Conservation (phyloP, 2,329 filamentous ascomycete species). For the Aspergillus ochraceoroseus region DNA sequence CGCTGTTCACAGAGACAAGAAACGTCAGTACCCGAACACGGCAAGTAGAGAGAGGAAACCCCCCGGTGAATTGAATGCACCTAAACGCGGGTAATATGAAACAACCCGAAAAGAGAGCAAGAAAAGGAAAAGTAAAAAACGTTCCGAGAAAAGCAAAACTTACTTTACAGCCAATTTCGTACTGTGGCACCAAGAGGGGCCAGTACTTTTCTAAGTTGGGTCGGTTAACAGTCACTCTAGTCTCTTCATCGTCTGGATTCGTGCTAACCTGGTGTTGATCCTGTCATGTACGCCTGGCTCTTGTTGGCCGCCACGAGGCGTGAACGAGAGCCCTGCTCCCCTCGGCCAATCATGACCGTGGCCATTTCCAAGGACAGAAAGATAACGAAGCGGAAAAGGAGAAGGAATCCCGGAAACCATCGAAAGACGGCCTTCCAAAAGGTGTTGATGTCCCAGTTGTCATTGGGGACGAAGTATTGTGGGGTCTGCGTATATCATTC, state of each 20-base stretch:
- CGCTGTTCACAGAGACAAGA: conserved; percentile 9
- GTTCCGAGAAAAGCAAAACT: too few species aligned
- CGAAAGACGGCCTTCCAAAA: conserved; percentile 10
- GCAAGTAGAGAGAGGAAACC: too few species aligned
- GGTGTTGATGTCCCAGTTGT: conserved; percentile 8
- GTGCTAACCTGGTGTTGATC: conserved; percentile 8
- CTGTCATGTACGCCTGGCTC: conserved; percentile 9
- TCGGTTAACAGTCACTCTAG: too few species aligned
- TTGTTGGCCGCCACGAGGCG: conserved; percentile 5
- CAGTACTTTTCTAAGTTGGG: conserved; percentile 18
- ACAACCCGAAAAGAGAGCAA: too few species aligned
- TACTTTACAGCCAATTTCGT: conserved; percentile 24
- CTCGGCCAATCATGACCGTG: conserved; percentile 1
- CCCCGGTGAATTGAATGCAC: too few species aligned
- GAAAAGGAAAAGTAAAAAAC: too few species aligned
- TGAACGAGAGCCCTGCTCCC: conserved; percentile 1
- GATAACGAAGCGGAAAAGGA: conserved; percentile 8
- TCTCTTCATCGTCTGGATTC: too few species aligned
- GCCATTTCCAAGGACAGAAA: conserved; percentile 10
- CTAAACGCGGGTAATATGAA: too few species aligned
- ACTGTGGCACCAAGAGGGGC: conserved; percentile 18
- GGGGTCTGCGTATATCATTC: conserved; percentile 10
- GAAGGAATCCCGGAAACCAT: conserved; percentile 6
- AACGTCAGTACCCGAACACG: background rate
- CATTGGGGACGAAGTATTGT: conserved; percentile 10